Evolutionary conservation across 2,329 filamentous ascomycete species (phyloP).

Genomic region (Cladosporium colombiae): DNA sequence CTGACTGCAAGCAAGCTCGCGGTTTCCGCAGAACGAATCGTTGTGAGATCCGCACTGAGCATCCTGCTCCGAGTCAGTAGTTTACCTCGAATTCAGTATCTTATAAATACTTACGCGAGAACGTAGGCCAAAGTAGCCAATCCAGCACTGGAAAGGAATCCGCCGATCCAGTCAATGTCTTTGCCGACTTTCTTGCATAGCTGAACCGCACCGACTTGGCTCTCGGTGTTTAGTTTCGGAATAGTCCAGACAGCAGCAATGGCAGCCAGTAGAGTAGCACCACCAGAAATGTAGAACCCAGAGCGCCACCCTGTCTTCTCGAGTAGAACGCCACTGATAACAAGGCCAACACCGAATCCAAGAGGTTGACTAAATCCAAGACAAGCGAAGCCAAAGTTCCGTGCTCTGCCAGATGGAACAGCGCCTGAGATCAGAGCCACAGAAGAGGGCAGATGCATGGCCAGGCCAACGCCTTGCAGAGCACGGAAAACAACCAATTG

Average conservation of each 20-base stretch:
- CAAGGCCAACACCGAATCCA: slow-evolving; percentile 54
- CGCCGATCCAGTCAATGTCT: slow-evolving; percentile 58
- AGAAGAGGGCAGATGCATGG: slow-evolving; percentile 45
- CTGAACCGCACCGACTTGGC: slow-evolving; percentile 23
- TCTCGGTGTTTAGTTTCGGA: slow-evolving; percentile 31
- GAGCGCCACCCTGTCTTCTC: slow-evolving; percentile 54
- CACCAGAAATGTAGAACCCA: slow-evolving; percentile 50
- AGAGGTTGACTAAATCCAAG: slow-evolving; percentile 54
- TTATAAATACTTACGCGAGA: slow-evolving; percentile 39
- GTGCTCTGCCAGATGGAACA: slow-evolving; percentile 48
- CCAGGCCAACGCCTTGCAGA: slow-evolving; percentile 35
- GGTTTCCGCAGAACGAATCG: slow-evolving; percentile 26
- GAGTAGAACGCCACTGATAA: slow-evolving; percentile 52
- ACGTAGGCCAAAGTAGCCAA: slow-evolving; percentile 55
- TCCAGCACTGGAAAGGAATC: slow-evolving; percentile 47
- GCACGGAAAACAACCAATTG: slow-evolving; percentile 33
- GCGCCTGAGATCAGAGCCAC: slow-evolving; percentile 51
- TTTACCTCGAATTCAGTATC: no score
- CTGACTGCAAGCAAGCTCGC: slow-evolving; percentile 48
- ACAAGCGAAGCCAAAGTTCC: slow-evolving; percentile 55
- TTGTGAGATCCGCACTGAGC: slow-evolving; percentile 27
- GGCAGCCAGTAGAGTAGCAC: slow-evolving; percentile 44
- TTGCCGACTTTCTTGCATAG: slow-evolving; percentile 32
- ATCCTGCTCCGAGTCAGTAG: slow-evolving; percentile 8
- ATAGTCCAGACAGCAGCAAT: slow-evolving; percentile 44